Base-by-base conservation (phyloP, 2,329 filamentous ascomycete genomes). In the Shiraia sp. region DNA sequence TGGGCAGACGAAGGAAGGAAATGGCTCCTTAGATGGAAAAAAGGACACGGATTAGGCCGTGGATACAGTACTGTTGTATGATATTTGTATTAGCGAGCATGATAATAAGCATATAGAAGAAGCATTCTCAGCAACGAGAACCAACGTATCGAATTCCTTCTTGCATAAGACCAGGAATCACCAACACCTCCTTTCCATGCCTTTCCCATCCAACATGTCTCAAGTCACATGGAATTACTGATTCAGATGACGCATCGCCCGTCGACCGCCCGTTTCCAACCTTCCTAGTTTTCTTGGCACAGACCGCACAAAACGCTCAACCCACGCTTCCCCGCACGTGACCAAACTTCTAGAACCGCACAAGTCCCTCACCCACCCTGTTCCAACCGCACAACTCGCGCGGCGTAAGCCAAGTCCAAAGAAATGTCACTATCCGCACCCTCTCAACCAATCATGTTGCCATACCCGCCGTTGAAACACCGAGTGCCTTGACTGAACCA, bases 1-100 rank as follows among this genome's bases (percentile, higher is more conserved):
- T 97, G 90, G 89, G 90, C 85, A 10, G 93, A 99, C 69, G 93
- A 99, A 73, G 78, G 78, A 30, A 80, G 93, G 64, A 99, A 99
- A 73, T 95, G 54, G 41, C 65, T 62, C 36, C 32, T 63, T 17
- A 52, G 86, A 75, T 80, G 61, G 53, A 68, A 62, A 38, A 51
- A 55, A 7, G 55, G 66, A 32, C 53, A 63, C 10, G 52, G 65
- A 15, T 60, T 53, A 31, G 65, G 63, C 2, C 63, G 56, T 9
- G 65, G 66, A n/a, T 71, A 71, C 42, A 70, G 67, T 43, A 56
- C 65, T 8, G 66, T 53, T 65, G 68, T 70, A 57, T 71, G 46
- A 67, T 35, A 41, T 25, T 30, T 41, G 38, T 32, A 41, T n/a
- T 35, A 41, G 32, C 32, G 32, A 15, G 32, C 32, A 41, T 16